Evolutionary conservation across 2,329 filamentous ascomycete genomes (phyloP), one percentile per base, ranked within the genome.

Genomic region (Colletotrichum orchidophilum): DNA sequence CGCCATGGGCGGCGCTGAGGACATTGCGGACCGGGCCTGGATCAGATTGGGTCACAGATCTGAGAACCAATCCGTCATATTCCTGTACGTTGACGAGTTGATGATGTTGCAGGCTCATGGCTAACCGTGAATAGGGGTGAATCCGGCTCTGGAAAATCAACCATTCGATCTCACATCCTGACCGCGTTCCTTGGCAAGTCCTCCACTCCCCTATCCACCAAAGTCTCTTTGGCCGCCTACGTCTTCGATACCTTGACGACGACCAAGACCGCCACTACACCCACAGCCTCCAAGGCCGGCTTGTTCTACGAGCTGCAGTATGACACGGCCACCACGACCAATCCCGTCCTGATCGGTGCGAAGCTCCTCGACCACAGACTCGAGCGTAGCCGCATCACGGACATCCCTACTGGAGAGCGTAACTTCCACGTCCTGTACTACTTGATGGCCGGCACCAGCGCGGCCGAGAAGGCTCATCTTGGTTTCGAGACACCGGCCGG

Each of bases 341-440:
- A 93, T 77, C 96, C 96, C 1, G 91, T 95, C 3, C 87, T 99
- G 31, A 94, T 99, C 74, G 96, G 96, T 83, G 96, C 94, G 76
- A 98, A 99, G 83, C 87, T 99, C 18, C 87, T 99, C 54, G 95
- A 98, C 76, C 96, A 99, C 81, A 90, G 96, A 75, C 85, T 99
- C 58, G 96, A 99, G 82, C 88, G 96, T 68, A 97, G 95, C 82
- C 90, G 96, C 73, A 95, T 99, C 73, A 91, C 96, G 31, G 91
- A 94, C 50, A 95, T 98, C 0, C 96, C 96, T 0, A 97, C 96
- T 0, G 96, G 96, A 76, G 96, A 99, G 83, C 92, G 96, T 54
- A 98, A 96, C 81, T 98, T 98, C 80, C 96, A 99, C 81, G 89
- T 97, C 29, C 86, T 99, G 9, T 99, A 99, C 85, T 99, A 99